Base-by-base conservation (phyloP, 2,329 filamentous ascomycete species). In the Cladophialophora carrionii region DNA sequence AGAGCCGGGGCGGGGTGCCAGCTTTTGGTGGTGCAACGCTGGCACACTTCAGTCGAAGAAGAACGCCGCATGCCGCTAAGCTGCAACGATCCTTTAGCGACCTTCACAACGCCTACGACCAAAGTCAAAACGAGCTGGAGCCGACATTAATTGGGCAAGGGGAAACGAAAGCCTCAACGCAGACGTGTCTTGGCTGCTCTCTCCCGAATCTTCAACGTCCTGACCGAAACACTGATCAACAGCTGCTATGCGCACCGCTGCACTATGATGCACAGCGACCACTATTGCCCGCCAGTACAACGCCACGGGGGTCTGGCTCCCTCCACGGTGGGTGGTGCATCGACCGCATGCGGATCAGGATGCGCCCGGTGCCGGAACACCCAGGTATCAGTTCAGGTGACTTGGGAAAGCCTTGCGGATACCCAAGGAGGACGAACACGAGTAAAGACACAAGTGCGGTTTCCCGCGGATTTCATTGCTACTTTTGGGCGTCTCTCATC, bases 21-120 rank as follows among this genome's bases (percentile, higher is more conserved):
- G 37, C 22, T 7, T 52, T 12, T 60, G 57, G 48, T 60, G 46
- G 57, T 60, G 46, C 46, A 51, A 60, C 34, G 20, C 32, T 49
- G 57, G 48, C 4, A 22, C 12, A n/a, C 22, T 51, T 51, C 48
- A 60, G 31, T 60, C 57, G 57, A 60, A 24, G 46, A 60, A 60
- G 48, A 22, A n/a, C 57, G 57, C 57, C 57, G 57, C 57, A 60
- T 51, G 57, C 26, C 8, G 31, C 57, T 60, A 60, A 54, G 52
- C 46, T 10, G 48, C 57, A 34, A 37, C 52, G 29, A 60, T 60
- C 29, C 48, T 31, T 51, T 60, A 60, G 57, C 57, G 57, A 60
- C 48, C 57, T 43, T 60, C 31, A 26, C 46, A 60, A 60, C 56
- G 56, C 41, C 56, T 22, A 46, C 57, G 37, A 51, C 43, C 56